Evolutionary conservation across 352 stramenopile species (phyloP).

Genomic region (Globisporangium orthogonon): DNA sequence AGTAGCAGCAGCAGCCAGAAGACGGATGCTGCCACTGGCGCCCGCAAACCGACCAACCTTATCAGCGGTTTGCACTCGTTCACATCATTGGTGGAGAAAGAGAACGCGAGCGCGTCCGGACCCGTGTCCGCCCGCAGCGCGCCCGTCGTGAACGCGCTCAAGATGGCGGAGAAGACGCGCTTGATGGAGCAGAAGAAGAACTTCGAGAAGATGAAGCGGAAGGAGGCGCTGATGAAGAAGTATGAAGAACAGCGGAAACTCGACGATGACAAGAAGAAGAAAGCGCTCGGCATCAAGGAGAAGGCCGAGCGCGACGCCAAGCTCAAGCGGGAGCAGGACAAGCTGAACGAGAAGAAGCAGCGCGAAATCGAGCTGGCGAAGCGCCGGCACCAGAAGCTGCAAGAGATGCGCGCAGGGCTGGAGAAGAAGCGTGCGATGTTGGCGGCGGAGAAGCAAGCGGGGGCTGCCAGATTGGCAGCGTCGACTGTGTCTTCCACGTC

Average conservation of each 20-base stretch:
- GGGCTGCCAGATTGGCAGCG: conserved; percentile 15
- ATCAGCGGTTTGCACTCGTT: conserved; percentile 73
- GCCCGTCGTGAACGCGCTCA: conserved; percentile 60
- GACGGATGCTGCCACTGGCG: not conserved
- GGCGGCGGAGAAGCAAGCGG: conserved; percentile 31
- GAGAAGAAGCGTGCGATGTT: conserved; percentile 61
- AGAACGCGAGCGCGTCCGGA: conserved; percentile 20
- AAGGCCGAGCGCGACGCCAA: conserved; percentile 54
- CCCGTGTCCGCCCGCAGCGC: conserved; percentile 29
- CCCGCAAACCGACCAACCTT: conserved; percentile 50
- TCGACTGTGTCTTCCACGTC: not conserved
- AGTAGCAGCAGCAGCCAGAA: conserved; percentile 6
- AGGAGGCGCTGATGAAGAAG: conserved; percentile 57
- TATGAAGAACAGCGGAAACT: conserved; percentile 60
- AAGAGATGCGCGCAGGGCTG: conserved; percentile 58
- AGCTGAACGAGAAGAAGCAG: conserved; percentile 49
- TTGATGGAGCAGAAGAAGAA: conserved; percentile 64
- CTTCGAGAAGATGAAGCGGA: conserved; percentile 52
- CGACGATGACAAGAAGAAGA: conserved; percentile 69
- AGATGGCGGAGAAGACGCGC: conserved; percentile 59
- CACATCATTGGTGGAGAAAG: conserved; percentile 58
- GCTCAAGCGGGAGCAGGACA: conserved; percentile 44
- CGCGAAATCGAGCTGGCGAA: conserved; percentile 55
- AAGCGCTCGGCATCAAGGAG: conserved; percentile 39
- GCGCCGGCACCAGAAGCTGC: conserved; percentile 50